Base-by-base conservation (phyloP, 768 basidiomycete genomes). In the Austroboletus eburneus region DNA sequence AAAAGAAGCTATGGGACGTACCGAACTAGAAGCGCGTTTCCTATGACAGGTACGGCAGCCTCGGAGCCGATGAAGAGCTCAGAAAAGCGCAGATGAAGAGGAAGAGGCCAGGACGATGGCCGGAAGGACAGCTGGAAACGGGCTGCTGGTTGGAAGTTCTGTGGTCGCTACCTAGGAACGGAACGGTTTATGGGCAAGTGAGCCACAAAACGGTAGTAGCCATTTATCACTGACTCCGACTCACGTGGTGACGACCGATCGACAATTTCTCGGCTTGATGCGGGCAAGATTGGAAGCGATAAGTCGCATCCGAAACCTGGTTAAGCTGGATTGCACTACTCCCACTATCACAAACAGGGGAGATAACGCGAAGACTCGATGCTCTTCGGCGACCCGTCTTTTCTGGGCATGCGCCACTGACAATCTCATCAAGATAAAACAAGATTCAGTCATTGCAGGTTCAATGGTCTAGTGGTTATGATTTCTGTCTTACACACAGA, bases 381-480 rank as follows among this genome's bases (percentile, higher is more conserved):
- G n/a, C n/a, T n/a, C n/a, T n/a, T n/a, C n/a, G n/a, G n/a, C n/a
- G n/a, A n/a, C n/a, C n/a, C n/a, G n/a, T n/a, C n/a, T n/a, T n/a
- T n/a, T n/a, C n/a, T n/a, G n/a, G n/a, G n/a, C n/a, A n/a, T n/a
- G n/a, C n/a, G 27, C 27, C 7, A 27, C 27, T 12, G 12, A 7
- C 1, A 3, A 17, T 7, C n/a, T 24, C 9, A 24, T 27, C 6
- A 35, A 49, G 25, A 9, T 7, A 9, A 4, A 1, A 3, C 16
- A 20, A 3, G 0, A 0, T 4, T 3, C 3, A 0, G 0, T 0
- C 0, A 5, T 1, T 4, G 3, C 46, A 30, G 74, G 74, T 76
- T 71, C 74, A 76, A 73, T 77, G 72, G 74, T 72, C 72, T 76
- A 76, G 74, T 74, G 74, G 74, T 76, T 76, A 76, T 76, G 72